Base-by-base conservation (phyloP, 495 filamentous ascomycete genomes). In the Glarea lozoyensis region DNA sequence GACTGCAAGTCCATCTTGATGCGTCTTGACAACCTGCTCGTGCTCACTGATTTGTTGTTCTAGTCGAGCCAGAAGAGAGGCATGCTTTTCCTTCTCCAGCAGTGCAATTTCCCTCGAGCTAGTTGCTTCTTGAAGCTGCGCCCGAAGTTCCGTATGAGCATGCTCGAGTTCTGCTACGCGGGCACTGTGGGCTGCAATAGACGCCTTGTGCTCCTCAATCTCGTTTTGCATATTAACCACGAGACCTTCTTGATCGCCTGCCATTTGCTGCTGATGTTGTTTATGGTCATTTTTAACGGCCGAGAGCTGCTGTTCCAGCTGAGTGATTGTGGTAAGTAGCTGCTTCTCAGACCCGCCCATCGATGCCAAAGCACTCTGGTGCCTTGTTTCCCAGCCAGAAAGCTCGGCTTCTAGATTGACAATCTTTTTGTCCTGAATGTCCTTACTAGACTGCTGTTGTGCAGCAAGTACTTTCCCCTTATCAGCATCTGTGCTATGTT, bases 191-290 rank as follows among this genome's bases (percentile, higher is more conserved):
- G 61, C 62, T 31, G 74, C 72, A 52, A 88, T 77, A 19, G 81
- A 76, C 12, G 70, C 59, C 64, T 84, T 88, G 60, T 93, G 85
- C 45, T 84, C 76, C 21, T 86, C 79, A 43, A 97, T 81, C 51
- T 89, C 78, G 42, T 65, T 69, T 47, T 84, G 82, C 31, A 99
- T 62, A 22, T 68, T 64, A 22, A 73, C 67, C 22, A 94, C 70
- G 27, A 81, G 57, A 25, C 82, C 72, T 42, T 81, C 66, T 47
- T 94, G 84, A 52, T 72, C 72, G 48, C 48, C 57, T 2, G 52
- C 49, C n/a, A 62, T 60, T 22, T 59, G 56, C 13, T 59, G 45
- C 17, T 62, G 59, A 7, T 60, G 55, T 16, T 59, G 45, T 19
- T 62, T 58, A 7, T 60, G 55, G 2, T 59, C 61, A 25, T 56